Evolutionary conservation across 1,284 basidiomycete genomes (phyloP).

Genomic region (Trichosporon faecale): DNA sequence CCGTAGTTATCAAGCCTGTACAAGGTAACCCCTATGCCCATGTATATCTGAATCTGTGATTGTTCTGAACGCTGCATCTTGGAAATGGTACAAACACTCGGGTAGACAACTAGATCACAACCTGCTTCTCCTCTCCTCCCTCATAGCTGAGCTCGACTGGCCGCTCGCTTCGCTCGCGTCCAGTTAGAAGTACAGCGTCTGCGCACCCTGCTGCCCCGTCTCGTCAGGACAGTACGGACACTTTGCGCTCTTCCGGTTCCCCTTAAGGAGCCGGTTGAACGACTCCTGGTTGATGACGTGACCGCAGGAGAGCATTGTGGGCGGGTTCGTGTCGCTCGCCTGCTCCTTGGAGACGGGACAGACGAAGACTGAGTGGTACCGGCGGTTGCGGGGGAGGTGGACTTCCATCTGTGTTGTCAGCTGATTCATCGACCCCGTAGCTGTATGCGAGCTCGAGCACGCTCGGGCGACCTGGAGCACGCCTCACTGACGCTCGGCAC

Average conservation of each 20-base stretch:
- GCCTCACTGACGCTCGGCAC: not conserved
- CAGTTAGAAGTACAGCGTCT: constrained; percentile 47
- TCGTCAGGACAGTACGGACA: constrained; percentile 53
- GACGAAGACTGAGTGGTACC: constrained; percentile 95
- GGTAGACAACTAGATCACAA: not conserved
- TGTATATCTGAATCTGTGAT: not conserved
- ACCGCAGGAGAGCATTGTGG: constrained; percentile 95
- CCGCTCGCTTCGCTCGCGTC: not conserved
- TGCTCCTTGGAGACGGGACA: constrained; percentile 99
- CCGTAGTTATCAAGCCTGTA: not conserved
- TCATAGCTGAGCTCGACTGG: not conserved
- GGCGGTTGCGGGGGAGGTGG: constrained; percentile 73
- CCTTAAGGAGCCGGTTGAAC: constrained; percentile 75
- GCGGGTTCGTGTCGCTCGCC: constrained; percentile 86
- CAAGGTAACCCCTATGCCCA: not conserved
- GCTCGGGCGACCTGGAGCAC: no score
- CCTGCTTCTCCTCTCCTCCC: not conserved
- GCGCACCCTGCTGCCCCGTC: constrained; percentile 40
- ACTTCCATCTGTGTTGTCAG: constrained; percentile 74
- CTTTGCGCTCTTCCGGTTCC: constrained; percentile 46
- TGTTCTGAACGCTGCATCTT: not conserved
- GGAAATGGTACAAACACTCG: not conserved
- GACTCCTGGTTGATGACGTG: constrained; percentile 91
- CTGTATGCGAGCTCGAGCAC: no score
- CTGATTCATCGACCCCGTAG: no score